These are phyloP conservation scores for Terana coerulea DNA, from an alignment of 768 basidiomycete species.

Conservation along the genomic window DNA sequence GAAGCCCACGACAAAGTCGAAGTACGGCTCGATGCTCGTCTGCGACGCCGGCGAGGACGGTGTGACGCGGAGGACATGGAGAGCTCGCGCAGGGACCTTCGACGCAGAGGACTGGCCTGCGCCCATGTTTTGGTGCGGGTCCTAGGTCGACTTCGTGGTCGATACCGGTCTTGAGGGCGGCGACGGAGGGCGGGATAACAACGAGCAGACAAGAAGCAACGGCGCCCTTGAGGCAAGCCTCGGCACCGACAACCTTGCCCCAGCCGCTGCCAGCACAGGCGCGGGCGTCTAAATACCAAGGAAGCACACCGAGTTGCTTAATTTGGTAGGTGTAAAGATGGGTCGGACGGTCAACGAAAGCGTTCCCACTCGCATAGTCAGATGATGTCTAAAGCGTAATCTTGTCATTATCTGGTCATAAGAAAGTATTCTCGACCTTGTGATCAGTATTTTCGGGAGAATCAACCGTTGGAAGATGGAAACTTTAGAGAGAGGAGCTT, in stretches of 20 bases:
- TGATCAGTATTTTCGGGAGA: neutral
- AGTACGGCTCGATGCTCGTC: conserved; percentile 86
- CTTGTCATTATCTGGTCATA: no score
- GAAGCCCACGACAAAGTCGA: conserved; percentile 94
- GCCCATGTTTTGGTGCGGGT: conserved; percentile 49
- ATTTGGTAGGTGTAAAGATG: neutral
- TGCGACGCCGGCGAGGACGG: conserved; percentile 85
- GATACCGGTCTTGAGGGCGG: neutral
- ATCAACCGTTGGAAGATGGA: neutral
- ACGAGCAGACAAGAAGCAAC: neutral
- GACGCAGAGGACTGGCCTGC: conserved; percentile 64
- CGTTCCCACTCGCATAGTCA: no score
- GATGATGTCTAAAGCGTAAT: no score
- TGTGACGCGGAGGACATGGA: conserved; percentile 89
- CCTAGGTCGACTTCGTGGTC: neutral
- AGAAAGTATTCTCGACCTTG: neutral
- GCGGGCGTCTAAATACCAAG: neutral
- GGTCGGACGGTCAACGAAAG: no score
- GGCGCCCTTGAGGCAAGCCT: neutral
- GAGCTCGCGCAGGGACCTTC: conserved; percentile 55
- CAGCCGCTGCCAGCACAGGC: neutral
- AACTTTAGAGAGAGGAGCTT: no score
- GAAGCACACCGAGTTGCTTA: neutral
- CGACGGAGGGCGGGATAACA: neutral
- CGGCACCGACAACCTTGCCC: neutral